Conservation (phyloP, 495 filamentous ascomycete genomes). For the Neurospora cerealis region DNA sequence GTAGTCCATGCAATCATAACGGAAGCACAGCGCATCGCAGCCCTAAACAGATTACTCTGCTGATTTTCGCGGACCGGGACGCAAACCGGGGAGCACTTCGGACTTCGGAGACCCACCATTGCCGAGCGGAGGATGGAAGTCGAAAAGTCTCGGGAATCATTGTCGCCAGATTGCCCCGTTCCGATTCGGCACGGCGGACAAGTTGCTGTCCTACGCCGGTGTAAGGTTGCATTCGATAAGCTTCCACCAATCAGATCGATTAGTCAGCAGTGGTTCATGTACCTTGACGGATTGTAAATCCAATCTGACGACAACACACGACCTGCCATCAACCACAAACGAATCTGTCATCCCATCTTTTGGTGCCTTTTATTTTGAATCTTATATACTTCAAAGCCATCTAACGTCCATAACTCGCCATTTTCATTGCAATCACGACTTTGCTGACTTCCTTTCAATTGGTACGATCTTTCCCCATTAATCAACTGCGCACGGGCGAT, state of each 20-base stretch:
- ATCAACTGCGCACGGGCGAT: not conserved
- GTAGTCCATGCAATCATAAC: not conserved
- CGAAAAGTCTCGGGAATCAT: not conserved
- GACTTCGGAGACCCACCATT: not conserved
- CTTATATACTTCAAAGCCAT: not conserved
- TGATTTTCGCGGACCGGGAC: not conserved
- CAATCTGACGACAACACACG: not conserved
- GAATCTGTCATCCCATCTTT: not conserved
- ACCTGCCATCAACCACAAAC: not conserved
- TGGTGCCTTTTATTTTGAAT: not conserved
- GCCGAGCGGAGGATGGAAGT: not conserved
- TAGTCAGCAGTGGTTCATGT: not conserved
- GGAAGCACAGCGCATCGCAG: not conserved
- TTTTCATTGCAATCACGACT: not conserved
- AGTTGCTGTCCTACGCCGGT: not conserved
- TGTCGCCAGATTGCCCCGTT: not conserved
- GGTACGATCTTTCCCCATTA: not conserved
- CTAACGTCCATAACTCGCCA: not conserved
- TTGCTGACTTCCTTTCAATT: not conserved
- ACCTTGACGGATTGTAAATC: not conserved
- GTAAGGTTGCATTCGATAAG: not conserved
- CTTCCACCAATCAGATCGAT: not conserved
- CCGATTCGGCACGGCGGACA: not conserved
- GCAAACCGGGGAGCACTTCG: not conserved
- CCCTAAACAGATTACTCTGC: not conserved